Conservation (phyloP, 129 eudicot genomes). For the Daucus carota region DH1_v3.0 NC_030384.2:47980001-47980500, state of each 20-base stretch:
- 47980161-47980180: slow-evolving; percentile 52
- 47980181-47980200: slow-evolving; percentile 68
- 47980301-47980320: slow-evolving; percentile 2
- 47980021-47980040: slow-evolving; percentile 24
- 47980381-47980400: not conserved
- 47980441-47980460: not conserved
- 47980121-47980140: slow-evolving; percentile 58
- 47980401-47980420: not conserved
- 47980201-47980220: slow-evolving; percentile 73
- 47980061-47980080: slow-evolving; percentile 47
- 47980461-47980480: not conserved
- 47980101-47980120: slow-evolving; percentile 62
- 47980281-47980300: slow-evolving; percentile 59
- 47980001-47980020: slow-evolving; percentile 29
- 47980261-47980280: slow-evolving; percentile 73
- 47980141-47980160: slow-evolving; percentile 77
- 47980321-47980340: not conserved
- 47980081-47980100: slow-evolving; percentile 77
- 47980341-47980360: not conserved
- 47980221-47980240: slow-evolving; percentile 79
- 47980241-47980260: slow-evolving; percentile 67
- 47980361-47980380: not conserved
- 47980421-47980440: not conserved
- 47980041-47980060: slow-evolving; percentile 20
- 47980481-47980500: not conserved